A percentile compares a stretch with the other conserved stretches of the same genome.
Conservation (phyloP, 139 green algal species). For the Chlorella sp. region DNA sequence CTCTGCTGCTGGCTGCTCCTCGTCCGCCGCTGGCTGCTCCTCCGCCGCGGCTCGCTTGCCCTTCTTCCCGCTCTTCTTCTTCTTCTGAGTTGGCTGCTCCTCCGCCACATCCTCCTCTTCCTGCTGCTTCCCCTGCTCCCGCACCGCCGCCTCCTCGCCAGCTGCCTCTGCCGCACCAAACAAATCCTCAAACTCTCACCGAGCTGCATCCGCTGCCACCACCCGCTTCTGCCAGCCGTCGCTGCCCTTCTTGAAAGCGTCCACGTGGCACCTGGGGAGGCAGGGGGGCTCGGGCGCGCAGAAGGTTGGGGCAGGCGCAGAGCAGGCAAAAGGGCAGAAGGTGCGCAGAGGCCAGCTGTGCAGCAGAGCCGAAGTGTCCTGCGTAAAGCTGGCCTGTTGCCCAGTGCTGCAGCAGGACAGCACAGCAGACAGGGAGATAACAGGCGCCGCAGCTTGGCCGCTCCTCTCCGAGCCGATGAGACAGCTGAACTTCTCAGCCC, state of each 20-base stretch:
- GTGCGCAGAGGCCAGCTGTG: no score
- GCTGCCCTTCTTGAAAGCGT: conserved; percentile 40
- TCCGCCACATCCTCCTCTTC: not conserved
- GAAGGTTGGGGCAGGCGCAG: no score
- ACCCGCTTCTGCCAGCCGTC: conserved; percentile 33
- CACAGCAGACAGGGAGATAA: no score
- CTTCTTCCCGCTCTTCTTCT: not conserved
- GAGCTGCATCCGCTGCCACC: conserved; percentile 9
- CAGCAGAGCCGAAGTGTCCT: no score
- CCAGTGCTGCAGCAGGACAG: no score
- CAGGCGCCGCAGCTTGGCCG: no score
- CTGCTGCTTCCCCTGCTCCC: not conserved
- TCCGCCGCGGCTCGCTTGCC: no score
- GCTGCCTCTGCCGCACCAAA: conserved; percentile 5
- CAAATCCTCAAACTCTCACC: conserved; percentile 49
- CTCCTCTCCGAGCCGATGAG: no score
- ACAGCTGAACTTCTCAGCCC: no score
- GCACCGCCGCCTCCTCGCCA: not conserved
- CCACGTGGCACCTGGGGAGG: conserved; percentile 40
- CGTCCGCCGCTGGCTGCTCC: no score
- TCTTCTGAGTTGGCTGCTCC: conserved; percentile 39
- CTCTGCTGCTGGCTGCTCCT: no score
- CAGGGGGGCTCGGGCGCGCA: not conserved
- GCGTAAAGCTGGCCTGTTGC: no score
- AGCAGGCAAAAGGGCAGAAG: not conserved